These are phyloP conservation scores for Candida maesae DNA, from an alignment of 805 yeast genomes.

Conservation along the genomic window DNA sequence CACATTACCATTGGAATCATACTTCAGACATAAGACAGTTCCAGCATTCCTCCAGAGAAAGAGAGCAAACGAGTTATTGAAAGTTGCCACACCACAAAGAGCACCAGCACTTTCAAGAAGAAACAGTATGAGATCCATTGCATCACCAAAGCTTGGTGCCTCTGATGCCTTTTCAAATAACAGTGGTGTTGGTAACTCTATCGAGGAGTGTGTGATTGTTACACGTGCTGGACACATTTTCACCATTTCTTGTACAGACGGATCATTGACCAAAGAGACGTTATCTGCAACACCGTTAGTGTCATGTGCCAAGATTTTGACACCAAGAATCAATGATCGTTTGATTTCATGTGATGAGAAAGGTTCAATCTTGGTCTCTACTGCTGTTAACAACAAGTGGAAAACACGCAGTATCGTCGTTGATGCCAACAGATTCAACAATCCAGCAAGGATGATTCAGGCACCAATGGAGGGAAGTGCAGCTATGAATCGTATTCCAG, in stretches of 20 bases:
- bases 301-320: constrained; percentile 51
- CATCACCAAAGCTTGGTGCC: constrained; percentile 25
- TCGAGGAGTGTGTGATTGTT: constrained; percentile 46
- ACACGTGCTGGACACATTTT: constrained; percentile 47
- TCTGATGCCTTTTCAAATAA: constrained; percentile 23
- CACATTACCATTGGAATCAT: constrained; percentile 47
- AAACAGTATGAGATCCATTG: constrained; percentile 27
- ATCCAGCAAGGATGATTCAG: constrained; percentile 11
- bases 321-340: constrained; percentile 75
- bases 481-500: background rate
- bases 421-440: constrained; percentile 36
- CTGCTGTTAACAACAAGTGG: constrained; percentile 62
- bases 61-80: constrained; percentile 21
- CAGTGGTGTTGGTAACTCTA: constrained; percentile 17
- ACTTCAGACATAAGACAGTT: constrained; percentile 52
- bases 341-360: constrained; percentile 50
- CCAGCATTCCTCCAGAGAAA: constrained; percentile 41
- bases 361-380: constrained; percentile 55
- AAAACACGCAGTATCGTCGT: constrained; percentile 48
- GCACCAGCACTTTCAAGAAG: constrained; percentile 31
- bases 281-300: constrained; percentile 36
- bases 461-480: background rate
- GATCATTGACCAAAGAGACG: constrained; percentile 35
- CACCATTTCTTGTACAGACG: constrained; percentile 47
- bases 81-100: constrained; percentile 7